phyloP scores from a whole-genome alignment of 1,284 basidiomycete genomes.

The Fomitiporia mediterranea region DNA sequence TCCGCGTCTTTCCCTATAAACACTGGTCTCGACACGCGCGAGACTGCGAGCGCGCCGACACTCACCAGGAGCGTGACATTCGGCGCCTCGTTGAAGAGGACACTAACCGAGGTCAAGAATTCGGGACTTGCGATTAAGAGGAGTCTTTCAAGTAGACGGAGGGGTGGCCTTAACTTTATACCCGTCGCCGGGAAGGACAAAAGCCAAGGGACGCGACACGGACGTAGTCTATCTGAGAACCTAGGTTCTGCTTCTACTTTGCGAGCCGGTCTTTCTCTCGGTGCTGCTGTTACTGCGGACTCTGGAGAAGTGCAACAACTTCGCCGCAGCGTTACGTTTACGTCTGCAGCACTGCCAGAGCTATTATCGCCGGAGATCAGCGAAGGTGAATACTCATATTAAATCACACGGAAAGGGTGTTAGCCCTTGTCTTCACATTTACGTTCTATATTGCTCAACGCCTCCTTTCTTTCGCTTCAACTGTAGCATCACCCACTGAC shows the following conservation, averaged over 20 bases:
- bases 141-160: conserved; percentile 24
- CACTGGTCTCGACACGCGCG: too few relatives aligned
- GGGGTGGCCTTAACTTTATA: conserved; percentile 15
- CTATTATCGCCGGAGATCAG: conserved; percentile 17
- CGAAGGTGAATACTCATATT: conserved; percentile 12
- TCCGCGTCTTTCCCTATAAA: too few relatives aligned
- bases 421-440: neutral
- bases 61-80: conserved; percentile 5
- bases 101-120: conserved; percentile 27
- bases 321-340: conserved; percentile 4
- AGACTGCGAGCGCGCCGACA: neutral
- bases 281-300: too few relatives aligned
- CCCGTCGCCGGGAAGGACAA: neutral
- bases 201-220: neutral
- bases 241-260: neutral
- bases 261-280: too few relatives aligned
- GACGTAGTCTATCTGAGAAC: conserved; percentile 9
- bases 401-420: too few relatives aligned
- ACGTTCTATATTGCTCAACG: neutral
- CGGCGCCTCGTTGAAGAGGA: conserved; percentile 28
- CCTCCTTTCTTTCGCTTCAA: neutral
- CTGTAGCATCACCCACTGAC: neutral
- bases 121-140: conserved; percentile 25
- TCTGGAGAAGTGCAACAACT: neutral
- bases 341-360: too few relatives aligned